These are phyloP conservation scores for Botrytis hyacinthi DNA, from an alignment of 2,329 filamentous ascomycete genomes.

Conservation along the genomic window DNA sequence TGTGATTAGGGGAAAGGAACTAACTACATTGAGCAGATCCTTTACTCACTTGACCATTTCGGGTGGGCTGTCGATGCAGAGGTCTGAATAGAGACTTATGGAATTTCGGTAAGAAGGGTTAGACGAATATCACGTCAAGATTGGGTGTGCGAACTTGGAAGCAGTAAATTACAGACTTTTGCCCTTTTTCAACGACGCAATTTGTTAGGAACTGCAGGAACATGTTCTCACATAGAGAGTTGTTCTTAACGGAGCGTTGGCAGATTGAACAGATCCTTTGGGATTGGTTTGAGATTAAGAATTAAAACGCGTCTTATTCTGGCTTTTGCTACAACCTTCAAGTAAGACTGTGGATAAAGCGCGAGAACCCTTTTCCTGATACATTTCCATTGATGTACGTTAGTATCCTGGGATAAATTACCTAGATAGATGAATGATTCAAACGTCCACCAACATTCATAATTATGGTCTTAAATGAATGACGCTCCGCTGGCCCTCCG, in stretches of 20 bases:
- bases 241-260: constrained; percentile 83
- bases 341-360: constrained; percentile 37
- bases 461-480: background rate
- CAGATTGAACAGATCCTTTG: constrained; percentile 40
- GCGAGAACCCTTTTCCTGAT: constrained; percentile 38
- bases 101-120: no score
- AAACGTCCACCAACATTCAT: background rate
- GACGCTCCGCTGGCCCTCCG: background rate
- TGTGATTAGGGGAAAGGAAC: background rate
- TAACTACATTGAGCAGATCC: constrained; percentile 1
- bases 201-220: constrained; percentile 68
- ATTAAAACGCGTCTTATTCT: constrained; percentile 38
- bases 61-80: no score
- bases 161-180: background rate
- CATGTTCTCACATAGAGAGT: constrained; percentile 63
- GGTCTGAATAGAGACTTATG: background rate
- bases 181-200: constrained; percentile 63
- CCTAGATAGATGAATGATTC: background rate
- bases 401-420: background rate
- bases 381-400: constrained; percentile 25
- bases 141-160: background rate
- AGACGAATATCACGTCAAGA: background rate
- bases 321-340: constrained; percentile 35
- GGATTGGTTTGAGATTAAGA: constrained; percentile 36
- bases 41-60: background rate